Base-by-base conservation (phyloP, 1,139 yeast species). In the Hyphopichia fennica region DNA sequence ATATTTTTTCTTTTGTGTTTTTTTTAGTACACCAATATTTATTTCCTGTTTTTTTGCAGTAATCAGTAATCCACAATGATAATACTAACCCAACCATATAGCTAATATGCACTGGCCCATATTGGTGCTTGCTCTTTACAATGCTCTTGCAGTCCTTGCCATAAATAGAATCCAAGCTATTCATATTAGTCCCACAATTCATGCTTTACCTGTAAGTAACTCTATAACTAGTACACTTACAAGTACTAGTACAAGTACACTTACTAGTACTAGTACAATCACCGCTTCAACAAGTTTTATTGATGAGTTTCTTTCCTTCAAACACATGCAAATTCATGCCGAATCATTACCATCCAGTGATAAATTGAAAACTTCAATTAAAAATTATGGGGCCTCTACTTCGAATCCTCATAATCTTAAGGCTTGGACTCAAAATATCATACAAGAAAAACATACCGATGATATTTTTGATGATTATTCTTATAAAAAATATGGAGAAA, bases 361-460 rank as follows among this genome's bases (percentile, higher is more conserved):
- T n/a, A n/a, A n/a, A n/a, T 16, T 37, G 14, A 29, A 29, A 20
- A 27, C 41, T 3, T 10, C 34, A n/a, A 60, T 57, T 45, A 53
- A 49, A 41, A 53, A 56, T 46, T 56, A 57, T 51, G 54, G 56
- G 42, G 52, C 58, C 40, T 45, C 65, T 15, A 47, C 48, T 39
- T 50, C 61, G 31, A 49, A 65, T 45, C 54, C 52, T n/a, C 38
- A 45, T 20, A 53, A 61, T 42, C 50, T 63, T 39, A 55, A 57
- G 39, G 43, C 53, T 3, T 64, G 67, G 67, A 60, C 64, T 7
- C 47, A 56, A 13, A 46, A 50, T 33, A 49, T 64, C n/a, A 58
- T 54, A 9, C 50, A 52, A 28, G 50, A 50, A 23, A 35, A 41
- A 14, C 14, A 41, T 10, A 41, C 44, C 16, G 42, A 45, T 19